Conservation (phyloP, 805 yeast genomes). For the Cyberlindnera japonica region DNA sequence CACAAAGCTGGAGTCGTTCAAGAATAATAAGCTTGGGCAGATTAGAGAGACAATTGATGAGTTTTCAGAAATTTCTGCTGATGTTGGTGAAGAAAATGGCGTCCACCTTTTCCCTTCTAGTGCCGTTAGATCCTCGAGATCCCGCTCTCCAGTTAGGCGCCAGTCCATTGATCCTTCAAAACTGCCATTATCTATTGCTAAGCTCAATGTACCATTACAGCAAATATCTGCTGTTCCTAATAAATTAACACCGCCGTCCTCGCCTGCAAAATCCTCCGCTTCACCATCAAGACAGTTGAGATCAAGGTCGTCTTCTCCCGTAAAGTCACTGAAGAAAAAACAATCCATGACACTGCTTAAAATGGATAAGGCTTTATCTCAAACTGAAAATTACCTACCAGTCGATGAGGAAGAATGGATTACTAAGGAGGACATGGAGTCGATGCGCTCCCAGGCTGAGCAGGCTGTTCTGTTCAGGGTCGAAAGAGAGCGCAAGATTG, state of each 20-base stretch:
- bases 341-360: constrained; percentile 26
- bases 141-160: constrained; percentile 24
- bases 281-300: constrained; percentile 20
- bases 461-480: constrained; percentile 26
- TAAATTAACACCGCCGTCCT: constrained; percentile 15
- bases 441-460: constrained; percentile 22
- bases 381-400: constrained; percentile 2
- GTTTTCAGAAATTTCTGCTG: constrained; percentile 2
- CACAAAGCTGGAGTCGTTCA: constrained; percentile 19
- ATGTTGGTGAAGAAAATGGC: constrained; percentile 13
- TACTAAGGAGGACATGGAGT: constrained; percentile 19
- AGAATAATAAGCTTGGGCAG: constrained; percentile 9
- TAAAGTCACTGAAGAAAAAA: constrained; percentile 26
- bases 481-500: constrained; percentile 24
- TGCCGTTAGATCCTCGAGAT: constrained; percentile 15
- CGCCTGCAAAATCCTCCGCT: constrained; percentile 9
- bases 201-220: constrained; percentile 10
- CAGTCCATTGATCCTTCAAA: constrained; percentile 10
- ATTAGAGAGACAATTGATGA: constrained; percentile 15
- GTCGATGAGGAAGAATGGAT: constrained; percentile 14
- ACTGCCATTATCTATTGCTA: constrained; percentile 18
- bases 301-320: constrained; percentile 26
- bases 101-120: constrained; percentile 20
- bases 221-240: background rate
- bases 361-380: constrained; percentile 24